A percentile compares a stretch with the other conserved stretches of the same genome.
Conservation (phyloP, 768 basidiomycete species). For the Thelephora aurantiotincta region DNA sequence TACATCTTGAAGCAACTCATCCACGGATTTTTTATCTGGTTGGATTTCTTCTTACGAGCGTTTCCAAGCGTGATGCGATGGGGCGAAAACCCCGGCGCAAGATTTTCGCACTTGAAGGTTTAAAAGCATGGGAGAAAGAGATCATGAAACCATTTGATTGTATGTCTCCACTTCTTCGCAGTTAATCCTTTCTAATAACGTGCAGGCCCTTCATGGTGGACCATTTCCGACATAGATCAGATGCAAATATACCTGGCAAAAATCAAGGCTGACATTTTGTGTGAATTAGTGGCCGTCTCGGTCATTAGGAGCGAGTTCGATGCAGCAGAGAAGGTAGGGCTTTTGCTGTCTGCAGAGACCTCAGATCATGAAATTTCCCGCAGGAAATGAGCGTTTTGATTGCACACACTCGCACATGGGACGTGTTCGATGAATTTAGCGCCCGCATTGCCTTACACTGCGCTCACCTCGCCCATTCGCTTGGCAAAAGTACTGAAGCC, state of each 20-base stretch:
- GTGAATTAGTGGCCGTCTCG: conserved; percentile 53
- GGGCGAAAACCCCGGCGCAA: conserved; percentile 64
- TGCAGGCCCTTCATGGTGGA: conserved; percentile 45
- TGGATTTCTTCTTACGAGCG: conserved; percentile 51
- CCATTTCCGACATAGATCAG: conserved; percentile 31
- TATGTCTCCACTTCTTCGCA: conserved; percentile 6
- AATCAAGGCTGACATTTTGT: conserved; percentile 58
- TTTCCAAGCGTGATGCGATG: conserved; percentile 57
- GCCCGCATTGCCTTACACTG: conserved; percentile 54
- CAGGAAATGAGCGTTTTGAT: conserved; percentile 35
- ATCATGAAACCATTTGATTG: conserved; percentile 26
- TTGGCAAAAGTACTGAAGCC: conserved; percentile 38
- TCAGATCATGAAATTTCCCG: neutral
- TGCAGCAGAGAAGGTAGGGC: conserved; percentile 40
- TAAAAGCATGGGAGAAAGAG: conserved; percentile 35
- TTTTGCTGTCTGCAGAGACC: neutral
- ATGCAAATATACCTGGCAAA: conserved; percentile 36
- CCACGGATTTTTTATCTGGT: conserved; percentile 50
- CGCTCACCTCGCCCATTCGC: conserved; percentile 62
- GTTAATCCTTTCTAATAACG: neutral
- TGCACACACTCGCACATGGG: conserved; percentile 44
- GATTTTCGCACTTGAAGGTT: conserved; percentile 52
- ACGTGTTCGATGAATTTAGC: conserved; percentile 41
- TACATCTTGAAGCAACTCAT: conserved; percentile 49
- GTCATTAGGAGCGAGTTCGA: conserved; percentile 59